These are phyloP conservation scores for Fusarium bulbicola DNA, from an alignment of 2,329 filamentous ascomycete genomes.

Conservation along the genomic window DNA sequence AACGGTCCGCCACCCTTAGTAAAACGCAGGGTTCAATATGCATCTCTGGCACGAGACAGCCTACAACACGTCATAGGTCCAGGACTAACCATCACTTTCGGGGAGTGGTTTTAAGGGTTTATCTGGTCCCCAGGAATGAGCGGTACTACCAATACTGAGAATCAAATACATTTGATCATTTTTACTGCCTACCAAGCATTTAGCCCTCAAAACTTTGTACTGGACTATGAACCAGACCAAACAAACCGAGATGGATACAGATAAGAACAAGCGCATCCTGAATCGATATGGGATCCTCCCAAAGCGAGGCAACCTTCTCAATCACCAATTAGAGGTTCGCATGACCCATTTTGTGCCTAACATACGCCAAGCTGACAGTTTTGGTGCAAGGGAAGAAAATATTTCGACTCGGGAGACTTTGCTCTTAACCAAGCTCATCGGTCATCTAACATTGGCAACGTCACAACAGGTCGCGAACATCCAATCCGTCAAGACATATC, in stretches of 20 bases:
- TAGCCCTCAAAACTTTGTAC: neutral
- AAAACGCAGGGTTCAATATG: neutral
- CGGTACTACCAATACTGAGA: too few species aligned
- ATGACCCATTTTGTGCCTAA: neutral
- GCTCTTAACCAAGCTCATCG: constrained; percentile 29
- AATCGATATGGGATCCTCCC: constrained; percentile 14
- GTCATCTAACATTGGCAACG: constrained; percentile 24
- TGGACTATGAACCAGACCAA: neutral
- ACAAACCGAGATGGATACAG: neutral
- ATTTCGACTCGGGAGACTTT: constrained; percentile 36
- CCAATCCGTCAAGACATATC: constrained; percentile 23
- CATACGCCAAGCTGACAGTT: neutral
- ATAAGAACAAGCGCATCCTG: neutral
- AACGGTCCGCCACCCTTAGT: neutral
- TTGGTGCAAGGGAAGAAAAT: constrained; percentile 13
- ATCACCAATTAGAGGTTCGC: constrained; percentile 29
- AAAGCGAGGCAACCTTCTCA: constrained; percentile 20
- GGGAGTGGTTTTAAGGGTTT: neutral
- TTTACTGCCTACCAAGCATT: too few species aligned
- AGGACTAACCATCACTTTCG: neutral
- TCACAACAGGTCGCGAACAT: constrained; percentile 28
- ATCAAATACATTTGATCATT: neutral
- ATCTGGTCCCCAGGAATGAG: neutral
- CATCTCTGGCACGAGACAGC: neutral
- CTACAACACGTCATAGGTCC: neutral